Base-by-base conservation (phyloP, 2,329 filamentous ascomycete genomes). In the Nannizzia gypsea region DNA sequence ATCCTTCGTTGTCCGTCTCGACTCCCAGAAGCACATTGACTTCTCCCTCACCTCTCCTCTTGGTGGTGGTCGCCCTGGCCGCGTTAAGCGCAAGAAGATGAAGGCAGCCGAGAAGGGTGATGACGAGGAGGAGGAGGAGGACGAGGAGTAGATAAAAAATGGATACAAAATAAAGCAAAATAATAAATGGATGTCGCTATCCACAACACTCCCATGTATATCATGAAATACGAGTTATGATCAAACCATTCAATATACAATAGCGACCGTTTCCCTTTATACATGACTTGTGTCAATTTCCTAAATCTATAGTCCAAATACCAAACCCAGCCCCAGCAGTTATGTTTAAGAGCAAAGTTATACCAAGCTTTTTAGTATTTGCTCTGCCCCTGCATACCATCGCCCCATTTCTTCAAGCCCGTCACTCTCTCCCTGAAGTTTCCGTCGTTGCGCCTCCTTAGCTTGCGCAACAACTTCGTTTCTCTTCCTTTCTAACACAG, bases 11-110 rank as follows among this genome's bases (percentile, higher is more conserved):
- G 93, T 99, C 79, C 93, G 93, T 81, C 90, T 99, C 75, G 93
- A 99, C 84, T 96, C 91, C 73, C 93, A 99, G 87, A 99, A 99
- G 89, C 93, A 99, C 88, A 97, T 99, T 74, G 93, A 99, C 84
- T 97, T 99, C 78, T 84, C 93, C 66, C 86, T 99, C 68, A 95
- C 87, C 80, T 97, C 92, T 76, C 92, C 93, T 77, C 96, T 96
- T 74, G 93, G 93, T 80, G 91, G 91, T 77, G 93, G 93, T 76
- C 91, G 93, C 72, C 90, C 90, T 73, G 93, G 93, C 71, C 93
- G 93, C 85, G 92, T 96, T 75, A 87, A 90, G 80, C 95, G 93
- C 85, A 99, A 97, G 93, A 99, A 97, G 91, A 89, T 91, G 78
- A 92, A 90, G 83, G 89, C 93, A 70, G 90, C 90, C 65, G 90